phyloP scores from a whole-genome alignment of 2,329 filamentous ascomycete genomes.

The Penicillium concentricum region DNA sequence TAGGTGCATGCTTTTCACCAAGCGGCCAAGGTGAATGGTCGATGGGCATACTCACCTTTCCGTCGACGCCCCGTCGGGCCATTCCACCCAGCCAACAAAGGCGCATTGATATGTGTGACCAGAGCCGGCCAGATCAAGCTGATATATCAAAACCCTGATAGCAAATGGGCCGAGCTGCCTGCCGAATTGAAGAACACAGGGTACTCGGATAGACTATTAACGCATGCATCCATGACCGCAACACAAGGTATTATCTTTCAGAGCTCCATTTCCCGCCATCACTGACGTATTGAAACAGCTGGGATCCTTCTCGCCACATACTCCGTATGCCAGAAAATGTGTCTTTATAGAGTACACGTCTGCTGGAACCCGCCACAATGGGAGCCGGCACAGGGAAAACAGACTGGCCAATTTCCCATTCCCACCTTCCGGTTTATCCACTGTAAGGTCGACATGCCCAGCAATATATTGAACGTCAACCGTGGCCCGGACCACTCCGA shows the following conservation, averaged over 20 bases:
- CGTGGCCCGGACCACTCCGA: conserved; percentile 25
- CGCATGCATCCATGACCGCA: conserved; percentile 72
- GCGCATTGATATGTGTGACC: conserved; percentile 74
- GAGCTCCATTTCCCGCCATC: conserved; percentile 7
- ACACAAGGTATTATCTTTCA: conserved; percentile 61
- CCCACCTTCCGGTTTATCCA: conserved; percentile 40
- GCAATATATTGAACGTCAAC: conserved; percentile 29
- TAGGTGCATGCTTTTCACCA: conserved; percentile 53
- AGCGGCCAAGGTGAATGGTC: conserved; percentile 59
- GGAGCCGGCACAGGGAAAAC: conserved; percentile 46
- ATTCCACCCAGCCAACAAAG: conserved; percentile 65
- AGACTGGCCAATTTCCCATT: conserved; percentile 31
- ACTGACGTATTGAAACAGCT: conserved; percentile 16
- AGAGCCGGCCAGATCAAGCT: conserved; percentile 71
- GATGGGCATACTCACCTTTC: conserved; percentile 69
- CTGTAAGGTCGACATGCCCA: conserved; percentile 38
- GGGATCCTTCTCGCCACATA: conserved; percentile 43
- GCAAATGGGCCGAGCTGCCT: conserved; percentile 68
- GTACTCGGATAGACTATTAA: conserved; percentile 71
- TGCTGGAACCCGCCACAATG: conserved; percentile 67
- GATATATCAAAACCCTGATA: conserved; percentile 73
- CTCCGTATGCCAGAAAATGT: conserved; percentile 65
- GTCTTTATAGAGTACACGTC: conserved; percentile 70
- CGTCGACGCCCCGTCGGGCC: conserved; percentile 67
- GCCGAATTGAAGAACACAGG: conserved; percentile 73